Evolutionary conservation across 768 basidiomycete species (phyloP).

Genomic region (Mycena sanguinolenta): DNA sequence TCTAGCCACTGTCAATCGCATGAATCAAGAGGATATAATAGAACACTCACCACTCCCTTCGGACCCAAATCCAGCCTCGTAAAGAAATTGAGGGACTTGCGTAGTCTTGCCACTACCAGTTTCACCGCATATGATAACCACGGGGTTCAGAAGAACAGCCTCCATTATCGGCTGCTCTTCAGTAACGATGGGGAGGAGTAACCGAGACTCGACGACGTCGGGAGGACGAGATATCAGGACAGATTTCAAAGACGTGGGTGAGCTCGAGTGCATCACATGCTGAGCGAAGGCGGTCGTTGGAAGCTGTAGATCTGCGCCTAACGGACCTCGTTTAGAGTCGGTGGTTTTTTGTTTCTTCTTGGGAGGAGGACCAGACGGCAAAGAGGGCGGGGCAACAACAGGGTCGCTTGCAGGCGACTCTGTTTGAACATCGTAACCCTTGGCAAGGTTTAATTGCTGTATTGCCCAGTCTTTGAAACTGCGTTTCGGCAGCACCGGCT

Average conservation of each 20-base stretch:
- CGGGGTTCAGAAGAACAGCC: slow-evolving; percentile 86
- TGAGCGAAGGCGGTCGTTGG: slow-evolving; percentile 78
- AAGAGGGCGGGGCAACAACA: slow-evolving; percentile 23
- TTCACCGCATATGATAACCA: slow-evolving; percentile 90
- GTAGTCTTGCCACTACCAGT: slow-evolving; percentile 99
- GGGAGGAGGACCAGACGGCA: slow-evolving; percentile 44
- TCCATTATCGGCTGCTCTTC: slow-evolving; percentile 98
- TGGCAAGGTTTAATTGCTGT: slow-evolving; percentile 73
- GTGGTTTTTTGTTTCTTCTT: slow-evolving; percentile 66
- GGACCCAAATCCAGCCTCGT: slow-evolving; percentile 94
- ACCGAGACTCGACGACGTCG: slow-evolving; percentile 81
- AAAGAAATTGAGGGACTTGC: slow-evolving; percentile 98
- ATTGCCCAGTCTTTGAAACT: slow-evolving; percentile 94
- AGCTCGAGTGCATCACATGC: slow-evolving; percentile 49
- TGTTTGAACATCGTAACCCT: slow-evolving; percentile 48
- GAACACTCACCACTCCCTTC: slow-evolving; percentile 76
- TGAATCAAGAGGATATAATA: slow-evolving; percentile 2
- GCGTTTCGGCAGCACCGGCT: slow-evolving; percentile 45
- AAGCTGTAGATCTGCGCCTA: slow-evolving; percentile 78
- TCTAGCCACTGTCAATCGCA: slow-evolving; percentile 60
- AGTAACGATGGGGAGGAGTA: slow-evolving; percentile 88
- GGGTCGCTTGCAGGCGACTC: slow-evolving; percentile 35
- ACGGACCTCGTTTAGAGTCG: slow-evolving; percentile 75
- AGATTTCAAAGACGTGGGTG: slow-evolving; percentile 52
- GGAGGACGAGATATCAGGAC: slow-evolving; percentile 72